Evolutionary conservation across 805 yeast species (phyloP).

Genomic region (Dipodascus geniculatus): DNA sequence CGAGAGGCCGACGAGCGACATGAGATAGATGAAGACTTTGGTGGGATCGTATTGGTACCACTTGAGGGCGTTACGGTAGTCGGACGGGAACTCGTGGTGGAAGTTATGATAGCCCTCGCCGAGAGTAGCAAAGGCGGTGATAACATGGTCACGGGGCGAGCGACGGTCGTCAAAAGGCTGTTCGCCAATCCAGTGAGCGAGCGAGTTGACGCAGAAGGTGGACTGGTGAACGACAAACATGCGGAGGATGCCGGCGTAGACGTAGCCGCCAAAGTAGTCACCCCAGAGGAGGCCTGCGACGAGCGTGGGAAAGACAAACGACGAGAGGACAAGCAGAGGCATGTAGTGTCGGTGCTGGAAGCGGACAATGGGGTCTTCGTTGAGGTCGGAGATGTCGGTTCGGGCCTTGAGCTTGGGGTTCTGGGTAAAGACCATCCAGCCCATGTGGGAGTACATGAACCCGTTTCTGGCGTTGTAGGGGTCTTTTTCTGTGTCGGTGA

Average conservation of each 20-base stretch:
- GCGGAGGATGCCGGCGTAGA: slow-evolving; percentile 70
- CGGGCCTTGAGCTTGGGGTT: slow-evolving; percentile 53
- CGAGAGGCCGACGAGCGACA: slow-evolving; percentile 46
- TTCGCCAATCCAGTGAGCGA: slow-evolving; percentile 70
- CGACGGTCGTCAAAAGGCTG: slow-evolving; percentile 66
- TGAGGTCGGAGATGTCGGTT: slow-evolving; percentile 55
- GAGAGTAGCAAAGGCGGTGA: slow-evolving; percentile 54
- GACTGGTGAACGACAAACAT: slow-evolving; percentile 69
- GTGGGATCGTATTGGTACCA: slow-evolving; percentile 81
- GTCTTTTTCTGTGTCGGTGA: slow-evolving; percentile 77
- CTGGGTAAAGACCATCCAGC: slow-evolving; percentile 71
- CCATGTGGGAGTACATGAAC: slow-evolving; percentile 70
- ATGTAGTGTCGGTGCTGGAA: slow-evolving; percentile 69
- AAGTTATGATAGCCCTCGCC: slow-evolving; percentile 92
- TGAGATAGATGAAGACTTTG: slow-evolving; percentile 52
- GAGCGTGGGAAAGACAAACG: slow-evolving; percentile 51
- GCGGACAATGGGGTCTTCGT: slow-evolving; percentile 40
- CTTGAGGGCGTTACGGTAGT: slow-evolving; percentile 64
- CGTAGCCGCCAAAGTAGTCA: slow-evolving; percentile 63
- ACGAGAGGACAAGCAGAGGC: slow-evolving; percentile 37
- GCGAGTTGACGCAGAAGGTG: slow-evolving; percentile 63
- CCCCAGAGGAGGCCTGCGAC: slow-evolving; percentile 60
- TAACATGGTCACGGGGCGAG: slow-evolving; percentile 58
- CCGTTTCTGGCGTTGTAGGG: slow-evolving; percentile 82
- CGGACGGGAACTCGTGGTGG: slow-evolving; percentile 92